These are phyloP conservation scores for Pseudozyma sp. DNA, from an alignment of 1,284 basidiomycete genomes.

Conservation along the genomic window DNA sequence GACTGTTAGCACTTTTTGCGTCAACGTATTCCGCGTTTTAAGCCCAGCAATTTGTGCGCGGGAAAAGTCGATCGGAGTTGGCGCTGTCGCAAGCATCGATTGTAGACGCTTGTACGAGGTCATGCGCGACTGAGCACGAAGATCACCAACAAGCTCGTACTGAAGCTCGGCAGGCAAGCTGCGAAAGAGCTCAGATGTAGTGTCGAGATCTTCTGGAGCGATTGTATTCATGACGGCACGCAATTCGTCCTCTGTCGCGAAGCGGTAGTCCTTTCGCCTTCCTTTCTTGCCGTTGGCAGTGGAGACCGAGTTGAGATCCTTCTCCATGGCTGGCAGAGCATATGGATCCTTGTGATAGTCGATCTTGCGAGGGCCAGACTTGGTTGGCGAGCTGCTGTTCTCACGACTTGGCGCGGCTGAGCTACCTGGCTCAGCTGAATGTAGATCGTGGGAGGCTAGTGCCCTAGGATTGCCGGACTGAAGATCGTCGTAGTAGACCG, in stretches of 20 bases:
- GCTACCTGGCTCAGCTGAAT: conserved; percentile 17
- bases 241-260: conserved; percentile 66
- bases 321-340: conserved; percentile 62
- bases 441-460: conserved; percentile 77
- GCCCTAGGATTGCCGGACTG: conserved; percentile 27
- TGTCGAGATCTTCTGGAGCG: conserved; percentile 65
- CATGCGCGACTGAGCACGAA: conserved; percentile 90
- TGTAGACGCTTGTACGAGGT: conserved; percentile 91
- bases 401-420: conserved; percentile 26
- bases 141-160: conserved; percentile 97
- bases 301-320: conserved; percentile 47
- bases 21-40: conserved; percentile 87
- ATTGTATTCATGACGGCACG: conserved; percentile 62
- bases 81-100: conserved; percentile 84
- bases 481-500: conserved; percentile 61
- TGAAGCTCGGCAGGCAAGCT: conserved; percentile 94
- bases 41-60: conserved; percentile 83
- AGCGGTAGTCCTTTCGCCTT: conserved; percentile 61
- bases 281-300: conserved; percentile 40
- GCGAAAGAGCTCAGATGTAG: conserved; percentile 74
- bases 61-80: conserved; percentile 92
- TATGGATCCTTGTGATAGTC: conserved; percentile 67
- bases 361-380: conserved; percentile 57
- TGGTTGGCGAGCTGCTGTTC: conserved; percentile 70
- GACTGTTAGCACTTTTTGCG: conserved; percentile 92